These are phyloP conservation scores for Xerocomellus amylosporus DNA, from an alignment of 768 basidiomycete genomes.

Conservation along the genomic window DNA sequence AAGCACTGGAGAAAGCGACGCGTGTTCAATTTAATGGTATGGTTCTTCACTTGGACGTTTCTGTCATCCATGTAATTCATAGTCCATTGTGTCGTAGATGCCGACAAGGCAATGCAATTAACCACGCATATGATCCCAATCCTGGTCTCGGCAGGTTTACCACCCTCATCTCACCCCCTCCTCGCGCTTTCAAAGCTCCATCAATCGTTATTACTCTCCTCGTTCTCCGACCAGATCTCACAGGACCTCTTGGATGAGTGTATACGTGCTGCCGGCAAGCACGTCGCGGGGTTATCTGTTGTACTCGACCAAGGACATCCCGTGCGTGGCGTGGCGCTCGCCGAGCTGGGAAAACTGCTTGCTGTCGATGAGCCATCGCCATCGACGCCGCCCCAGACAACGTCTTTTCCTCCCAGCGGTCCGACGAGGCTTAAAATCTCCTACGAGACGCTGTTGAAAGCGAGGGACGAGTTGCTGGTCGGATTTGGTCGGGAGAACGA, in stretches of 20 bases:
- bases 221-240: constrained; percentile 39
- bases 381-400: constrained; percentile 11
- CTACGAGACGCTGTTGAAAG: constrained; percentile 59
- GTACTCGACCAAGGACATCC: constrained; percentile 71
- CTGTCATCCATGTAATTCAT: not conserved
- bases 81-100: constrained; percentile 41
- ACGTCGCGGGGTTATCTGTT: constrained; percentile 49
- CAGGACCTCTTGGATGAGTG: constrained; percentile 61
- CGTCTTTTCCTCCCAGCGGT: constrained; percentile 65
- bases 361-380: constrained; percentile 71
- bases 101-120: constrained; percentile 52
- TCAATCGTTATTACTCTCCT: constrained; percentile 59
- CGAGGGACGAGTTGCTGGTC: constrained; percentile 56
- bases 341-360: constrained; percentile 80
- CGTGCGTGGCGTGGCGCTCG: constrained; percentile 66
- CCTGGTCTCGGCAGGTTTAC: constrained; percentile 54
- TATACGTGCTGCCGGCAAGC: constrained; percentile 54
- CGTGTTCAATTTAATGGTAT: constrained; percentile 58
- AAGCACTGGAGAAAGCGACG: constrained; percentile 72
- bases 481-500: constrained; percentile 71
- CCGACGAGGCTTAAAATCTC: constrained; percentile 61
- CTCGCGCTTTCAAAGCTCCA: constrained; percentile 72
- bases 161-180: constrained; percentile 73
- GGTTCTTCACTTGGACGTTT: constrained; percentile 2
- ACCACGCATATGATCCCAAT: constrained; percentile 66